Evolutionary conservation across 164 flowering plant species (phyloP), one percentile per base, ranked within the genome.

Genomic region (Tetrastigma voinierianum): DNA sequence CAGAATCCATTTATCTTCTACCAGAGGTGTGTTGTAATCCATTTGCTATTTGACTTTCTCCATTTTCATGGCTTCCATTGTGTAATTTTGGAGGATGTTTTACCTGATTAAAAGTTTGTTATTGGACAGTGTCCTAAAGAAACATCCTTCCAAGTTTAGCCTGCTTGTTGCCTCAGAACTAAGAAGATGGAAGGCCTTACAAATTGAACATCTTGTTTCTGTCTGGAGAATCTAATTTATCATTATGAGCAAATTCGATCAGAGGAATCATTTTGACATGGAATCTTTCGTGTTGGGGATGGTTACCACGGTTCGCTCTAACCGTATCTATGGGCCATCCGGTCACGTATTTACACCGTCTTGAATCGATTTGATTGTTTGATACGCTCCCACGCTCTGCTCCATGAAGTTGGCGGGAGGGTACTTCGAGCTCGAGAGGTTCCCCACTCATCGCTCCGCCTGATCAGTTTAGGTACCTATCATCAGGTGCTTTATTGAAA

Each of bases 301-400:
- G 95, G 93, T 23, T 94, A 85, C 72, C 79, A 85, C 97, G 71
- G 93, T 91, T 76, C 91, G 96, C 63, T 90, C 91, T 77, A 94
- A 94, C 97, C 96, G 24, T 90, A 90, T 79, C 57, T 94, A 65
- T 94, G 98, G 98, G 97, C 92, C 96, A 51, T 72, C 89, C 54
- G 87, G 85, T 68, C 86, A 78, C 95, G 98, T 94, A 76, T 47
- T 20, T 13, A 57, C 44, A 57, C 44, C 20, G 71, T 61, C 14
- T 21, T 24, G 17, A n/a, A 25, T n/a, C n/a, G n/a, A n/a, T n/a
- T n/a, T n/a, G n/a, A n/a, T n/a, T n/a, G n/a, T n/a, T n/a, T n/a
- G n/a, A n/a, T n/a, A n/a, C n/a, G n/a, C n/a, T n/a, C n/a, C n/a
- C n/a, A n/a, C n/a, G n/a, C n/a, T n/a, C n/a, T n/a, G n/a, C n/a